These are phyloP conservation scores for Tuber umbilicatum DNA, from an alignment of 495 filamentous ascomycete genomes.

Conservation along the genomic window DNA sequence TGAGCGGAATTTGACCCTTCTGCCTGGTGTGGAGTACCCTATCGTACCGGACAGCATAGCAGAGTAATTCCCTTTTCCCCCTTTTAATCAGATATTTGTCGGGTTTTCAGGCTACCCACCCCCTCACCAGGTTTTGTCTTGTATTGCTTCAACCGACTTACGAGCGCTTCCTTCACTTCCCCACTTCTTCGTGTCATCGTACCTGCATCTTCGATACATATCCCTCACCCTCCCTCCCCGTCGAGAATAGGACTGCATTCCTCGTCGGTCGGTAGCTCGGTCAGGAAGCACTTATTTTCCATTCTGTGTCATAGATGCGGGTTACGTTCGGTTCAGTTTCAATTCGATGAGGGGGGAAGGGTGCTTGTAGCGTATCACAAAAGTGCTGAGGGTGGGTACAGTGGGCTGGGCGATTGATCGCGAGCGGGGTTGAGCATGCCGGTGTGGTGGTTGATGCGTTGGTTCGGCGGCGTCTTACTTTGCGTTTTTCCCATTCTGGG, in stretches of 20 bases:
- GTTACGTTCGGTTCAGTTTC: neutral
- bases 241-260: neutral
- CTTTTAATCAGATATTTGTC: neutral
- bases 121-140: neutral
- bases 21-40: neutral
- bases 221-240: too few species aligned
- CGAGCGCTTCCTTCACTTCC: neutral
- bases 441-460: neutral
- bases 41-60: neutral
- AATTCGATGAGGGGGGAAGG: neutral
- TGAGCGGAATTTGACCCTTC: neutral
- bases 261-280: neutral
- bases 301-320: neutral
- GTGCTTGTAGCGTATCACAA: neutral
- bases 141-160: neutral
- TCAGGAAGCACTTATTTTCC: neutral
- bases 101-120: neutral
- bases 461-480: too few species aligned
- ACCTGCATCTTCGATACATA: neutral
- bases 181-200: neutral
- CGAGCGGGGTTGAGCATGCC: neutral
- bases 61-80: too few species aligned
- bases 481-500: too few species aligned
- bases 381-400: neutral
- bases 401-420: neutral